Evolutionary conservation across 2,329 filamentous ascomycete genomes (phyloP).

Genomic region (Penicillium sclerotigenum): DNA sequence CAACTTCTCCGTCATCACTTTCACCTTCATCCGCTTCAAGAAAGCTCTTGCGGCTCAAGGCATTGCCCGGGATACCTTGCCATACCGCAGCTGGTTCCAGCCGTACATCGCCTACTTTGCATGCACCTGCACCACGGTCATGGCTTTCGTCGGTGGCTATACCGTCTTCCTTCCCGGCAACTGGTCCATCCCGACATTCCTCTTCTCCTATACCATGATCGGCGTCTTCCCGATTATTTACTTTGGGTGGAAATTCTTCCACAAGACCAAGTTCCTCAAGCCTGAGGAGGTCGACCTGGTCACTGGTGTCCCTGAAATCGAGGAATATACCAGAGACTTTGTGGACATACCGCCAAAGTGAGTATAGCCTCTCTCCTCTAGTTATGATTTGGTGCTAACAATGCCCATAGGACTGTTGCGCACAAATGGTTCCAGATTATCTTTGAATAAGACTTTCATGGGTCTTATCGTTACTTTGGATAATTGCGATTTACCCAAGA

Average conservation of each 20-base stretch:
- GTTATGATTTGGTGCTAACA: constrained; percentile 1
- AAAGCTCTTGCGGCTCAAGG: constrained; percentile 68
- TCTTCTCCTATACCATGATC: constrained; percentile 76
- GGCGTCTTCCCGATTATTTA: constrained; percentile 67
- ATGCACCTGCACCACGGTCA: constrained; percentile 61
- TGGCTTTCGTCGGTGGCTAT: constrained; percentile 74
- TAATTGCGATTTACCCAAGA: background rate
- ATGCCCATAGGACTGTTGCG: constrained; percentile 22
- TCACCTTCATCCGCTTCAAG: constrained; percentile 70
- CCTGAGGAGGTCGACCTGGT: constrained; percentile 61
- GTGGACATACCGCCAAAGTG: constrained; percentile 55
- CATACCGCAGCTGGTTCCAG: constrained; percentile 66
- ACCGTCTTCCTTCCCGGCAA: constrained; percentile 67
- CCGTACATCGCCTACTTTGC: constrained; percentile 70
- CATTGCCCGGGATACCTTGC: constrained; percentile 63
- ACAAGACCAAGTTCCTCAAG: constrained; percentile 58
- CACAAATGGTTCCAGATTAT: constrained; percentile 23
- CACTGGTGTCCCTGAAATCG: constrained; percentile 62
- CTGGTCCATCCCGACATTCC: constrained; percentile 68
- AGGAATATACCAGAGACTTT: constrained; percentile 64
- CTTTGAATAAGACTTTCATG: constrained; percentile 15
- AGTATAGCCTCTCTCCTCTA: constrained; percentile 19
- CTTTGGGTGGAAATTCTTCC: constrained; percentile 67
- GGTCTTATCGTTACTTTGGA: background rate
- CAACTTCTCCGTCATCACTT: constrained; percentile 67